Percentiles rank a stretch among this genome's conserved stretches.
phyloP scores from a whole-genome alignment of 768 basidiomycete genomes.

The Russula compacta region DNA sequence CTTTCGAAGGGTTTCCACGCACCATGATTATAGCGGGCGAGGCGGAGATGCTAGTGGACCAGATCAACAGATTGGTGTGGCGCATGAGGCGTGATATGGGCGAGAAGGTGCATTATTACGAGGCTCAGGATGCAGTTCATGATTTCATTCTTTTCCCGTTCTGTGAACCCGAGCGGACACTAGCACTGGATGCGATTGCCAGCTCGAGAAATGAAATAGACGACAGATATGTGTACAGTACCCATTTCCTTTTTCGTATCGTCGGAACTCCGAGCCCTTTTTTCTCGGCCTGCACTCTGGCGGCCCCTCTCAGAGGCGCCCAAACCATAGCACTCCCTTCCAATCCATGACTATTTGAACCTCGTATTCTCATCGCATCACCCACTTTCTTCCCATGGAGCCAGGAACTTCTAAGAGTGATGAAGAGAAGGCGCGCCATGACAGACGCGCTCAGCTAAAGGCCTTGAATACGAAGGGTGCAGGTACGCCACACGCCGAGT shows the following conservation, averaged over 20 bases:
- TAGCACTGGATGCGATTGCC: constrained; percentile 18
- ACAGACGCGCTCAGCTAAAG: constrained; percentile 51
- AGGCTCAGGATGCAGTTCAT: constrained; percentile 26
- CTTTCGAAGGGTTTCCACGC: constrained; percentile 28
- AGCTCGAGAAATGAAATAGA: neutral
- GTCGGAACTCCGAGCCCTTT: constrained; percentile 1
- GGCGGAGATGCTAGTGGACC: constrained; percentile 30
- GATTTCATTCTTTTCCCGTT: constrained; percentile 22
- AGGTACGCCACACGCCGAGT: constrained; percentile 33
- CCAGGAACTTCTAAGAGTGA: constrained; percentile 30
- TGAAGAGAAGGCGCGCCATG: constrained; percentile 44
- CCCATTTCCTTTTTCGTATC: constrained; percentile 13
- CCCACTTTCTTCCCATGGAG: constrained; percentile 6
- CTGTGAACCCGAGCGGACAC: constrained; percentile 24
- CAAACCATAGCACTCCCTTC: neutral
- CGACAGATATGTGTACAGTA: neutral
- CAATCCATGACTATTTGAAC: constrained; percentile 5
- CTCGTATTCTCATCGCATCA: neutral
- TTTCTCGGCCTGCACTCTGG: neutral
- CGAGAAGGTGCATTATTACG: constrained; percentile 24
- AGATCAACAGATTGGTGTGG: constrained; percentile 25
- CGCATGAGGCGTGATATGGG: constrained; percentile 29
- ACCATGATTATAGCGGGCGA: constrained; percentile 28
- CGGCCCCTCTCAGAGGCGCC: neutral
- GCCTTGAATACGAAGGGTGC: constrained; percentile 42